Evolutionary conservation across 768 basidiomycete genomes (phyloP).

Genomic region (Russula abietina): DNA sequence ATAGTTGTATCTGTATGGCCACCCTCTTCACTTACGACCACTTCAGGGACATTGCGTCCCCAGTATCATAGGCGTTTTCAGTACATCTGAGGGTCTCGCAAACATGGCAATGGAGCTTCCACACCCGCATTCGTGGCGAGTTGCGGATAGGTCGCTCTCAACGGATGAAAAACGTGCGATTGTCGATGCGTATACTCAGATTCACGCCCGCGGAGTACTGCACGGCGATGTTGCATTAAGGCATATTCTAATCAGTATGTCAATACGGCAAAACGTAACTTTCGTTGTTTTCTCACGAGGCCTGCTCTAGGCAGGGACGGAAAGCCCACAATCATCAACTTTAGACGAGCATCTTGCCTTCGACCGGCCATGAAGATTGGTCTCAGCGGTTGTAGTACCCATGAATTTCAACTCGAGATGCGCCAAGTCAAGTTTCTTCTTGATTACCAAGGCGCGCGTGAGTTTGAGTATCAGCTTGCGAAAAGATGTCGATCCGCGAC

Average conservation of each 20-base stretch:
- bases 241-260: slow-evolving; percentile 45
- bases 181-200: slow-evolving; percentile 43
- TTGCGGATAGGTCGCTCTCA: slow-evolving; percentile 53
- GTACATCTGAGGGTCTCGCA: slow-evolving; percentile 33
- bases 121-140: slow-evolving; percentile 53
- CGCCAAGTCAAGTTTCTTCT: slow-evolving; percentile 52
- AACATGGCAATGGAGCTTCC: slow-evolving; percentile 50
- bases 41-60: slow-evolving; percentile 54
- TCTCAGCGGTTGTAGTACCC: slow-evolving; percentile 34
- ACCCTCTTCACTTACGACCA: slow-evolving; percentile 39
- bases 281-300: neutral
- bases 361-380: slow-evolving; percentile 30
- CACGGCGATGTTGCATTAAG: slow-evolving; percentile 30
- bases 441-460: slow-evolving; percentile 38
- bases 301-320: slow-evolving; percentile 37
- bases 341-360: slow-evolving; percentile 34
- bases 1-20: slow-evolving; percentile 51
- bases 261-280: neutral
- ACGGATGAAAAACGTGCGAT: slow-evolving; percentile 44
- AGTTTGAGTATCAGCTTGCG: slow-evolving; percentile 17
- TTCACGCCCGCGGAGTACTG: slow-evolving; percentile 35
- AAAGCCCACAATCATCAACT: slow-evolving; percentile 44
- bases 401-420: slow-evolving; percentile 47
- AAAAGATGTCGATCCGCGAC: neutral
- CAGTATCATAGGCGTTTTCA: slow-evolving; percentile 45